These are phyloP conservation scores for Plectosphaerella plurivora DNA, from an alignment of 2,329 filamentous ascomycete species.

Conservation along the genomic window DNA sequence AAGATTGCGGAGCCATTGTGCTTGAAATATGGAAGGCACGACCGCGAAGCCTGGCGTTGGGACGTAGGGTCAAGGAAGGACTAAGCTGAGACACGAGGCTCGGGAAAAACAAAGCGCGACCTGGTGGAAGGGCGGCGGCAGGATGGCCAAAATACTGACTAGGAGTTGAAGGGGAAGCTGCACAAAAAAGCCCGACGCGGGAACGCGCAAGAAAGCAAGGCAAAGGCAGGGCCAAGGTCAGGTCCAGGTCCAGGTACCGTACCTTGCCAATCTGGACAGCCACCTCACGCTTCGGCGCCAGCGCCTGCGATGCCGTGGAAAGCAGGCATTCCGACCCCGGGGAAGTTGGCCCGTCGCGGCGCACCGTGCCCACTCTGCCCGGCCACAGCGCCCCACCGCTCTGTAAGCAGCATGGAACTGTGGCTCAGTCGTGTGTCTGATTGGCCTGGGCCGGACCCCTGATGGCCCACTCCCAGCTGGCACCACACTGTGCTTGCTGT, in stretches of 20 bases:
- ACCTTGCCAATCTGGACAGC: not conserved
- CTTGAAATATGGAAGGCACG: not conserved
- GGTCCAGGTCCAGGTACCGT: too few species aligned
- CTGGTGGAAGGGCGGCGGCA: not conserved
- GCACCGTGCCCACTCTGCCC: not conserved
- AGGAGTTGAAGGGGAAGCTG: too few species aligned
- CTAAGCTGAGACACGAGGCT: not conserved
- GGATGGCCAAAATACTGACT: too few species aligned
- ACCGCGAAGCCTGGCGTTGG: not conserved
- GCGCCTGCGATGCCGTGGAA: too few species aligned
- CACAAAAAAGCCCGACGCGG: too few species aligned
- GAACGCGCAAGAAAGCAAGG: too few species aligned
- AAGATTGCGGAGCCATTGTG: conserved; percentile 14
- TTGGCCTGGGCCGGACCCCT: conserved; percentile 6
- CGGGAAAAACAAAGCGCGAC: not conserved
- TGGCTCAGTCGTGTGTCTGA: conserved; percentile 4
- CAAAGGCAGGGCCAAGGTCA: too few species aligned
- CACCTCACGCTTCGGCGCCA: not conserved
- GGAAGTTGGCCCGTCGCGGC: too few species aligned
- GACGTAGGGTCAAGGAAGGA: too few species aligned
- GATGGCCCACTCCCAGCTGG: conserved; percentile 8
- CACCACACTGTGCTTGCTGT: conserved; percentile 8
- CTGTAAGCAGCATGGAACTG: not conserved
- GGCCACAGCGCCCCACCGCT: not conserved
- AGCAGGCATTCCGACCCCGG: not conserved